Conservation (phyloP, 208 protist genomes). For the Acanthamoeba triangularis region DNA sequence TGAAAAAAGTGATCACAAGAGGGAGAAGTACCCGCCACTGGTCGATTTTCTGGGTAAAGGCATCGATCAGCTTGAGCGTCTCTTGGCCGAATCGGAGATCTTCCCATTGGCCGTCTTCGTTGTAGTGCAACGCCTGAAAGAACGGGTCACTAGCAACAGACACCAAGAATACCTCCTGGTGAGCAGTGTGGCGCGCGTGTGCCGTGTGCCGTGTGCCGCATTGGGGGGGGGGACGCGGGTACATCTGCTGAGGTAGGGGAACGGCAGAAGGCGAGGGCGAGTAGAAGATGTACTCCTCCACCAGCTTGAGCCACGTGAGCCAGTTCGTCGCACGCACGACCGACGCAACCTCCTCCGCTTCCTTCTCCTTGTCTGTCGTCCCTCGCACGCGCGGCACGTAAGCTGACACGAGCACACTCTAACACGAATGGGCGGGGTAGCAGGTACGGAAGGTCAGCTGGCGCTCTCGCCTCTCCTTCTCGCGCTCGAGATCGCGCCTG, state of each 20-base stretch:
- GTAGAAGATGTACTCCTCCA: conserved; percentile 70
- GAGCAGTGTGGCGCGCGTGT: neutral
- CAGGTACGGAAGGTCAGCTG: conserved; percentile 24
- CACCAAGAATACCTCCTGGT: neutral
- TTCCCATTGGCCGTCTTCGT: conserved; percentile 65
- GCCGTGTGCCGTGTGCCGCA: neutral
- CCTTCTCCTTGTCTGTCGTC: conserved; percentile 39
- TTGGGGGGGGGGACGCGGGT: no score
- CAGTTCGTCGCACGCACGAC: conserved; percentile 5
- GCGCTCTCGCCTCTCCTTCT: conserved; percentile 15
- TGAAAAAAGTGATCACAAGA: neutral
- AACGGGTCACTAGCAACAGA: conserved; percentile 44
- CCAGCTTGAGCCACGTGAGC: conserved; percentile 69
- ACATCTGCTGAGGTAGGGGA: conserved; percentile 37
- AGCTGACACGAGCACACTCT: neutral
- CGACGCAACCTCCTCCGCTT: conserved; percentile 27
- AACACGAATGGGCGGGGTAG: neutral
- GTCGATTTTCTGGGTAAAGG: conserved; percentile 26
- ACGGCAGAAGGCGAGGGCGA: conserved; percentile 13
- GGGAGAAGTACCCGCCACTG: conserved; percentile 18
- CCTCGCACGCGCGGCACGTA: neutral
- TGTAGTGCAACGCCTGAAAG: conserved; percentile 66
- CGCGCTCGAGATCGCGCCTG: neutral
- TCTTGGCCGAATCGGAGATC: conserved; percentile 74
- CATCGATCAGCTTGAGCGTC: conserved; percentile 57